Conservation (phyloP, 2,329 filamentous ascomycete genomes). For the Blastomyces gilchristii region DNA sequence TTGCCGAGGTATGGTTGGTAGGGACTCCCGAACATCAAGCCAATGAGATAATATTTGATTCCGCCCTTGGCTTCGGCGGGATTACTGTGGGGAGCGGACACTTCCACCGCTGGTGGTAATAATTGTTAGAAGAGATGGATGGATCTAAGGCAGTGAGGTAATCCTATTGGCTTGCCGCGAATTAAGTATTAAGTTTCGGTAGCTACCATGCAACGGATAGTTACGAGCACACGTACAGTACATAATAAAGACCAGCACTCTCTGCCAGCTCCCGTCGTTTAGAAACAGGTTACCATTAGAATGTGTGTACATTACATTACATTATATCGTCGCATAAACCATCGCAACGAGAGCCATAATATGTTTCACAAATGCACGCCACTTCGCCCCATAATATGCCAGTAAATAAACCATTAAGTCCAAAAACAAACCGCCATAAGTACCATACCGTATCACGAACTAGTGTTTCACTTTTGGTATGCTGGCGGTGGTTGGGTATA, state of each 20-base stretch:
- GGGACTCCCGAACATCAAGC: neutral
- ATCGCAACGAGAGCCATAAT: neutral
- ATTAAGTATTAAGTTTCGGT: too few species aligned
- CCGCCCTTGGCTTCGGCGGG: neutral
- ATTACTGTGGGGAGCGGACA: neutral
- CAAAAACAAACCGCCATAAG: neutral
- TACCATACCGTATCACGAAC: neutral
- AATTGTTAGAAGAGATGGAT: too few species aligned
- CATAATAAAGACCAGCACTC: neutral
- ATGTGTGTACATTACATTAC: too few species aligned
- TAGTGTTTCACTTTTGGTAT: constrained; percentile 1
- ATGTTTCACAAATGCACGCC: neutral
- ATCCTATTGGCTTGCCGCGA: too few species aligned
- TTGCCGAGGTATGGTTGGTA: neutral
- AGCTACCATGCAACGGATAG: neutral
- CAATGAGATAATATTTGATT: too few species aligned
- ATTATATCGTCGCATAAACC: neutral
- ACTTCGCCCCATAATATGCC: neutral
- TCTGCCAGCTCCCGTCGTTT: neutral
- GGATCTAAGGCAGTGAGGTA: too few species aligned
- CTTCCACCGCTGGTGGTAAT: neutral
- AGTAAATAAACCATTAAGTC: neutral
- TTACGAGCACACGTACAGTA: too few species aligned
- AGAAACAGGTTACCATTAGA: neutral
- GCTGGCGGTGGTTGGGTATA: neutral